Base-by-base conservation (phyloP, 2,329 filamentous ascomycete species). In the Xylariaceae sp. region DNA sequence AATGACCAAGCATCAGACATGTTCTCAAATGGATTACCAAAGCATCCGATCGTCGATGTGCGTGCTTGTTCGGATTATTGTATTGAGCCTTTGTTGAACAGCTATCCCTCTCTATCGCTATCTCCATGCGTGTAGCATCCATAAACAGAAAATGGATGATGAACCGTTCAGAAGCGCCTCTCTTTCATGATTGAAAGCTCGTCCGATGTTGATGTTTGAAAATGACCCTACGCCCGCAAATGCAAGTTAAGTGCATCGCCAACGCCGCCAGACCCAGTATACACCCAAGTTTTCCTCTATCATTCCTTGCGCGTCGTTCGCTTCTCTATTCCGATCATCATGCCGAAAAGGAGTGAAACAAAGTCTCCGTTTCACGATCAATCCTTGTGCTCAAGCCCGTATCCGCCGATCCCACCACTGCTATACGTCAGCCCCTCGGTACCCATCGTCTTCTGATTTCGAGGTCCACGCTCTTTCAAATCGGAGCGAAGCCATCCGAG, bases 401-500 rank as follows among this genome's bases (percentile, higher is more conserved):
- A 83, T 1, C 80, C 79, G 39, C 73, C 81, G 54, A 80, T 71
- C 27, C 75, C 76, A 12, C 72, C 73, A 31, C 73, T 71, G 1
- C 68, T 70, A 51, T 83, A 89, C 7, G 82, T 82, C 74, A 80
- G 80, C 3, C 85, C 85, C 69, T 89, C 82, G 3, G 77, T 75
- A 0, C 71, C 77, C 50, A 75, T 69, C 49, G 72, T 72, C 38
- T 74, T 72, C 58, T 81, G 69, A 57, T 74, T 87, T 42, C 92
- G 76, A 3, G 91, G 91, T 0, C 92, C 92, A 57, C 92, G 76
- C 58, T 87, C 85, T 59, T 77, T 74, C 54, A 96, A 70, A 70
- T 97, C 92, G 53, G 87, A 81, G 65, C 82, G 82, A 67, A 99
- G 74, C 94, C 94, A 99, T 47, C 78, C 77, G 58, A 99, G 73